Percentiles rank a stretch among this genome's conserved stretches.
Conservation (phyloP, 116 monocot species). For the Trichopus zeylanicus region DNA sequence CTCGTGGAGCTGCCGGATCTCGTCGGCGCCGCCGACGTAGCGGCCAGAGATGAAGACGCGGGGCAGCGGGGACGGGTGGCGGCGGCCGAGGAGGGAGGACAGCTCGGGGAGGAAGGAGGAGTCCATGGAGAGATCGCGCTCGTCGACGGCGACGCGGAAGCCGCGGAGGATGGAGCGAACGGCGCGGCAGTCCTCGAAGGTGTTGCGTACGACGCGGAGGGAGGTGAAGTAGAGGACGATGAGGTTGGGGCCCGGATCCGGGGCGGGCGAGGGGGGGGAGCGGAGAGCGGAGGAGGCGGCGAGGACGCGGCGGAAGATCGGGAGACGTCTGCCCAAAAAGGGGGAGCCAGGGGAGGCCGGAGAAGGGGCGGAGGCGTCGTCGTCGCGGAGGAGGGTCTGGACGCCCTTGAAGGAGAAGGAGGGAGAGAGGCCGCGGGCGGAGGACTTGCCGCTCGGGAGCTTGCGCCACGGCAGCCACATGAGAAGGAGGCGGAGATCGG, state of each 20-base stretch:
- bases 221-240: constrained; percentile 50
- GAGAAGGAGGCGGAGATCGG: too few relatives aligned
- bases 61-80: constrained; percentile 38
- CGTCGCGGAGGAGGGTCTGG: constrained; percentile 34
- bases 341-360: not conserved
- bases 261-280: constrained; percentile 14
- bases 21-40: too few relatives aligned
- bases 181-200: constrained; percentile 61
- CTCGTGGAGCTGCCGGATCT: too few relatives aligned
- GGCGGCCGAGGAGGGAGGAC: constrained; percentile 37
- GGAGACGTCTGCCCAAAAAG: constrained; percentile 14
- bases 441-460: constrained; percentile 11
- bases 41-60: constrained; percentile 58
- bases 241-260: constrained; percentile 1
- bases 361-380: constrained; percentile 1
- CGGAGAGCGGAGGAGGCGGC: constrained; percentile 56
- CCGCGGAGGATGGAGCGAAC: constrained; percentile 61
- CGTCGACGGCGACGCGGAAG: too few relatives aligned
- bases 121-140: constrained; percentile 75
- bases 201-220: constrained; percentile 64
- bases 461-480: constrained; percentile 59
- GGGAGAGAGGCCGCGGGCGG: not conserved
- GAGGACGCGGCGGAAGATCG: constrained; percentile 70
- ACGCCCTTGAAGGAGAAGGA: constrained; percentile 47
- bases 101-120: constrained; percentile 55